phyloP scores from a whole-genome alignment of 495 filamentous ascomycete genomes.

The Geoglossum glabrum region DNA sequence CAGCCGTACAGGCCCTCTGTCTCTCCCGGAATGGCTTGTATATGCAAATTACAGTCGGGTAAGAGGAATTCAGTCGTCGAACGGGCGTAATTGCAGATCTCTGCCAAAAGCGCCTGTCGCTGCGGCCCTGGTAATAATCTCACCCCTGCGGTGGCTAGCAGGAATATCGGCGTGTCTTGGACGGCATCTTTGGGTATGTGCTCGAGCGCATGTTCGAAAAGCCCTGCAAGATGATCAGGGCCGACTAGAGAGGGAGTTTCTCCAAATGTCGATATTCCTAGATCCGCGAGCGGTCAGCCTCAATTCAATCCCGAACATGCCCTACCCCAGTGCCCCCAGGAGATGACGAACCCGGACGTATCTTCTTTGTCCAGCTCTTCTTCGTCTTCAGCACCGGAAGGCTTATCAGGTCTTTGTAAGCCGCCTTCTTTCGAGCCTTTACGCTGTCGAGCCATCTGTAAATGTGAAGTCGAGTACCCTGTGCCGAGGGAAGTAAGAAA shows the following conservation, averaged over 20 bases:
- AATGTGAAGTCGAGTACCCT: constrained; percentile 82
- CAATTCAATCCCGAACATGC: not conserved
- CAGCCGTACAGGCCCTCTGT: constrained; percentile 97
- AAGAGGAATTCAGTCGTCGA: constrained; percentile 63
- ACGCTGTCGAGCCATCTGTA: constrained; percentile 75
- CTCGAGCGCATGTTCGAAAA: constrained; percentile 70
- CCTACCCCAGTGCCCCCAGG: not conserved
- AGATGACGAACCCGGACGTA: constrained; percentile 43
- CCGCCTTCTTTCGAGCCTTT: constrained; percentile 40
- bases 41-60: constrained; percentile 74
- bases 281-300: not conserved
- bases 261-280: constrained; percentile 77
- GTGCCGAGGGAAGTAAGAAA: not conserved
- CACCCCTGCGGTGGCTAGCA: constrained; percentile 95
- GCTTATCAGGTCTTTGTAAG: constrained; percentile 36
- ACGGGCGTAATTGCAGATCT: constrained; percentile 71
- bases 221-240: constrained; percentile 51
- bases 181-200: constrained; percentile 61
- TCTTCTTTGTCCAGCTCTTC: constrained; percentile 82
- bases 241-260: constrained; percentile 57
- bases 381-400: constrained; percentile 67
- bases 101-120: constrained; percentile 45
- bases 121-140: constrained; percentile 61
- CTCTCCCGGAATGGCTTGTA: constrained; percentile 92
- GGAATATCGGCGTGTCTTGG: constrained; percentile 72